A percentile compares a stretch with the other conserved stretches of the same genome.
These are phyloP conservation scores for Pyrenula massariospora DNA, from an alignment of 495 filamentous ascomycete genomes.

Conservation along the genomic window DNA sequence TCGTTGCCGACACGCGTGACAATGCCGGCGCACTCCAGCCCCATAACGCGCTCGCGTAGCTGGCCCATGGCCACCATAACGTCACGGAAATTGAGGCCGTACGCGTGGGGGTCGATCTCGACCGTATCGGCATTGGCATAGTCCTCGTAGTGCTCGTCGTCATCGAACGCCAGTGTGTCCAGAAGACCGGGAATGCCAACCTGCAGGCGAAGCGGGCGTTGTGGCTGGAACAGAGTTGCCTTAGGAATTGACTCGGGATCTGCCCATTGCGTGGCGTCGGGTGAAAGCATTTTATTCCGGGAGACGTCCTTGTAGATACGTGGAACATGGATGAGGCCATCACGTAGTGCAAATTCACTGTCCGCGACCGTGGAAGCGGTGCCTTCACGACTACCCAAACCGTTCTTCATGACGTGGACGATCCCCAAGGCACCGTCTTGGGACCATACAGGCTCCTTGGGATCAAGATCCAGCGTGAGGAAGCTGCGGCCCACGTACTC, in stretches of 20 bases:
- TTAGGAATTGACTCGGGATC: background rate
- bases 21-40: constrained; percentile 30
- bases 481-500: constrained; percentile 8
- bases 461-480: constrained; percentile 13
- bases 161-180: constrained; percentile 10
- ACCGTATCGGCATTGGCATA: constrained; percentile 3
- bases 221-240: background rate
- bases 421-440: background rate
- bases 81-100: constrained; percentile 35
- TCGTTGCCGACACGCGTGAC: constrained; percentile 19
- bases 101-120: constrained; percentile 16
- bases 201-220: constrained; percentile 7
- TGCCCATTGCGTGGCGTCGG: background rate
- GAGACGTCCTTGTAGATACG: constrained; percentile 10
- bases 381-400: constrained; percentile 1
- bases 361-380: background rate
- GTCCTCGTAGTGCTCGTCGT: background rate
- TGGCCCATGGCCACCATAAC: constrained; percentile 23
- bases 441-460: background rate
- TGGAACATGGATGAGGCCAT: constrained; percentile 16
- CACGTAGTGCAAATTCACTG: constrained; percentile 17
- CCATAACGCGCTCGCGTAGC: constrained; percentile 18
- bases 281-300: background rate
- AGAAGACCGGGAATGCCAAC: constrained; percentile 15
- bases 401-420: background rate